phyloP scores from a whole-genome alignment of 2,329 filamentous ascomycete species.

The Monascus ruber region DNA sequence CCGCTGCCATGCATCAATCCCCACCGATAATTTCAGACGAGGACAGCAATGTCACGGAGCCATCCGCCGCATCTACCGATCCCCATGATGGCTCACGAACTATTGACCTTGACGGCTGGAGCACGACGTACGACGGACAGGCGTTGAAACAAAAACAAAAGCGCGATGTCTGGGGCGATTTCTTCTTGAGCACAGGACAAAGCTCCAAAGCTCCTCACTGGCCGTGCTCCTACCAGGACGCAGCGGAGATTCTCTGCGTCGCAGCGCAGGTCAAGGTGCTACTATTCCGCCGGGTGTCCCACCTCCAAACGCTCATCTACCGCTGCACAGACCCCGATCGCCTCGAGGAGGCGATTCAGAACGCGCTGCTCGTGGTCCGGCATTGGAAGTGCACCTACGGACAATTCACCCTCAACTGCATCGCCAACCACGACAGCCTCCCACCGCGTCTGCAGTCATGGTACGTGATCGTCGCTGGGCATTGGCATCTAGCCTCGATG shows the following conservation, averaged over 20 bases:
- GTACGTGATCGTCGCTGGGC: slow-evolving; percentile 47
- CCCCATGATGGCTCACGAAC: neutral
- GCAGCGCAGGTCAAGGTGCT: slow-evolving; percentile 49
- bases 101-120: neutral
- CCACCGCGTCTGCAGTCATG: slow-evolving; percentile 47
- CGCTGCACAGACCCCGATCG: slow-evolving; percentile 24
- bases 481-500: slow-evolving; percentile 48
- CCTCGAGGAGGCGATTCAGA: slow-evolving; percentile 40
- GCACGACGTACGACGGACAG: neutral
- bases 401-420: slow-evolving; percentile 42
- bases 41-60: slow-evolving; percentile 20
- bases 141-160: neutral
- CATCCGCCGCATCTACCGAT: neutral
- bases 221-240: slow-evolving; percentile 45
- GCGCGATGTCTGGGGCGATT: slow-evolving; percentile 28
- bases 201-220: slow-evolving; percentile 19
- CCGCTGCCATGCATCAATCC: slow-evolving; percentile 41
- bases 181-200: slow-evolving; percentile 17
- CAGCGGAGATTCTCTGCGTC: slow-evolving; percentile 39
- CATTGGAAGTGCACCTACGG: slow-evolving; percentile 46
- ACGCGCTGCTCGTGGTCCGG: slow-evolving; percentile 40
- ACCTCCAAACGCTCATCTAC: slow-evolving; percentile 43
- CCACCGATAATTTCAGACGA: slow-evolving; percentile 36
- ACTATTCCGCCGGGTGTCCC: slow-evolving; percentile 45
- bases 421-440: slow-evolving; percentile 39